Evolutionary conservation across 495 filamentous ascomycete genomes (phyloP).

Genomic region (Astrocystis sublimbata): DNA sequence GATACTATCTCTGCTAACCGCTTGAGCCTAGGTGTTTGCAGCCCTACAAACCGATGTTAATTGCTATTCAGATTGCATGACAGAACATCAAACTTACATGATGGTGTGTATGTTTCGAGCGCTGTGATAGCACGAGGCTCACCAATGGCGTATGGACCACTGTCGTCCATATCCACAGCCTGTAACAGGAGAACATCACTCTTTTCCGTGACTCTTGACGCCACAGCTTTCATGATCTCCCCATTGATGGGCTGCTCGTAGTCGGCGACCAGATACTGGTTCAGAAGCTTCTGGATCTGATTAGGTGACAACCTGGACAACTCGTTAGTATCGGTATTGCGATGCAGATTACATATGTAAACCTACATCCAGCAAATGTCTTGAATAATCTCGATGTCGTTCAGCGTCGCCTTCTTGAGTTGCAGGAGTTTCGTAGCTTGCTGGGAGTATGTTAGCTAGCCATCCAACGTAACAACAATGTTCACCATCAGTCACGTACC

Average conservation of each 20-base stretch:
- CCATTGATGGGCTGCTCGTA: constrained; percentile 99
- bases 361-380: constrained; percentile 99
- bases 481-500: constrained; percentile 52
- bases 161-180: constrained; percentile 98
- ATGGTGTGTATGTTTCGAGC: constrained; percentile 95
- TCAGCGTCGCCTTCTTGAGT: constrained; percentile 97
- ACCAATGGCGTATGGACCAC: constrained; percentile 98
- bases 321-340: neutral
- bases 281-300: constrained; percentile 98
- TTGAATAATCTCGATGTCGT: constrained; percentile 99
- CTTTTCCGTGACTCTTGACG: constrained; percentile 96
- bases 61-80: neutral
- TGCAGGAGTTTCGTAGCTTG: constrained; percentile 99
- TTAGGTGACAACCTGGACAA: constrained; percentile 82
- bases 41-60: constrained; percentile 57
- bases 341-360: neutral
- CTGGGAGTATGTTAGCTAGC: constrained; percentile 47
- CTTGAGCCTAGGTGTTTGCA: constrained; percentile 93
- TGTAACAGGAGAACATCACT: constrained; percentile 89
- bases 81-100: constrained; percentile 63
- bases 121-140: constrained; percentile 95
- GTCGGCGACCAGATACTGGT: constrained; percentile 98
- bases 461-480: neutral
- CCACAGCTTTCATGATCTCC: constrained; percentile 99
- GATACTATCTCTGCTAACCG: constrained; percentile 96